These are phyloP conservation scores for Casuarina glauca DNA, from an alignment of 306 rosid species.

Conservation along the genomic window DNA sequence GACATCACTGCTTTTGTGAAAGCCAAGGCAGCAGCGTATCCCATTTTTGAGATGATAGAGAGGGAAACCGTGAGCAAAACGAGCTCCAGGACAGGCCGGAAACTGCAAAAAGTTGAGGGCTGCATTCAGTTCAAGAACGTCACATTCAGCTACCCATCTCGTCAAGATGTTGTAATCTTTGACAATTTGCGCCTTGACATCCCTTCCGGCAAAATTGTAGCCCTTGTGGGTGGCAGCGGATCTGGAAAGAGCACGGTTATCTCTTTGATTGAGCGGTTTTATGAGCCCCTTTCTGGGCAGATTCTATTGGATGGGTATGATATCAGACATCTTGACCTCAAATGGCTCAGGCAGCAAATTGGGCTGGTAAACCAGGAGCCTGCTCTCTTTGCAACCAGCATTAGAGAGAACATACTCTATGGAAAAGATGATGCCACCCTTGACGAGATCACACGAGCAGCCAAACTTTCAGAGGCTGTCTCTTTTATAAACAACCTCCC, in stretches of 20 bases:
- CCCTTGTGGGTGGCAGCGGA: constrained; percentile 96
- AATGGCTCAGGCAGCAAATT: constrained; percentile 86
- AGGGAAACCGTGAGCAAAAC: constrained; percentile 65
- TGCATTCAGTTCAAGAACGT: constrained; percentile 74
- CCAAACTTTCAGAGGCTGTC: constrained; percentile 86
- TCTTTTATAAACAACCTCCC: constrained; percentile 89
- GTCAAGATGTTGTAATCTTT: constrained; percentile 69
- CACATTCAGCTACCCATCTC: constrained; percentile 84
- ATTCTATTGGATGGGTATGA: constrained; percentile 61
- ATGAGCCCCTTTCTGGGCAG: constrained; percentile 80
- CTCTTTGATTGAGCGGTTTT: constrained; percentile 91
- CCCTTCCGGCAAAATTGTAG: constrained; percentile 84
- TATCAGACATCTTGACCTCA: constrained; percentile 70
- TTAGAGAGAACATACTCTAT: constrained; percentile 83
- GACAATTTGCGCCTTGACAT: constrained; percentile 67
- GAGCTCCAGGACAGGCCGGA: constrained; percentile 55
- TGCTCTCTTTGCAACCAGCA: constrained; percentile 90
- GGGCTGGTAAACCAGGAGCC: constrained; percentile 96
- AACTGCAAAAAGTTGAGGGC: constrained; percentile 67
- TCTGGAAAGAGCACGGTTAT: constrained; percentile 92
- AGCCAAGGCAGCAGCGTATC: constrained; percentile 93
- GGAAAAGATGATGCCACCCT: constrained; percentile 88
- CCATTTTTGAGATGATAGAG: constrained; percentile 92
- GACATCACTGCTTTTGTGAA: constrained; percentile 84
- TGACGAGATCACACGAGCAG: constrained; percentile 77